A percentile compares a stretch with the other conserved stretches of the same genome.
Evolutionary conservation across 2,329 filamentous ascomycete genomes (phyloP).

Genomic region (Phialophora macrospora): DNA sequence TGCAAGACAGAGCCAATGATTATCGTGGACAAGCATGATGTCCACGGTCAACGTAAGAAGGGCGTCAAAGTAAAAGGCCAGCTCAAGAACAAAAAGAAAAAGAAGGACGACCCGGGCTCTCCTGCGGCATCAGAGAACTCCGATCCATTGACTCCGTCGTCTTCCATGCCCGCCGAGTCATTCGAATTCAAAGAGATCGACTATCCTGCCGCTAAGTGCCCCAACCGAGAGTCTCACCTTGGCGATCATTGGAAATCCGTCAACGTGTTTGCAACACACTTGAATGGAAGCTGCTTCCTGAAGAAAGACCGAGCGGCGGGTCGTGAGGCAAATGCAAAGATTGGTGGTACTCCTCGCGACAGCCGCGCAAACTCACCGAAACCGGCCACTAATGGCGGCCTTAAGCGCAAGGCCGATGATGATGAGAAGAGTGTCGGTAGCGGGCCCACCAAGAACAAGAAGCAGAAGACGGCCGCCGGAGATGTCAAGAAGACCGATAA

Average conservation of each 20-base stretch:
- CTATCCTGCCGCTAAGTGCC: conserved; percentile 39
- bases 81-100: conserved; percentile 53
- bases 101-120: conserved; percentile 44
- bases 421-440: conserved; percentile 25
- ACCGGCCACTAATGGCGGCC: conserved; percentile 34
- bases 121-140: conserved; percentile 43
- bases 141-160: conserved; percentile 38
- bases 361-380: conserved; percentile 40
- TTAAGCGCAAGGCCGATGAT: conserved; percentile 39
- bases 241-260: conserved; percentile 41
- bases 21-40: conserved; percentile 62
- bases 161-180: conserved; percentile 35
- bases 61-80: conserved; percentile 40
- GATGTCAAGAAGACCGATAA: conserved; percentile 35
- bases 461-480: conserved; percentile 37
- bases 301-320: conserved; percentile 38
- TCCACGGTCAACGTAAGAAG: conserved; percentile 56
- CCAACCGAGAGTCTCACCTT: conserved; percentile 39
- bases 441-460: conserved; percentile 27
- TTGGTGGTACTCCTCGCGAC: conserved; percentile 38
- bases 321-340: conserved; percentile 39
- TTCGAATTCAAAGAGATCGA: conserved; percentile 41
- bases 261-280: conserved; percentile 40
- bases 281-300: conserved; percentile 39
- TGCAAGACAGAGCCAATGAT: conserved; percentile 65